Evolutionary conservation across 2,329 filamentous ascomycete genomes (phyloP), one percentile per base, ranked within the genome.

Genomic region (Aureobasidium musti): DNA sequence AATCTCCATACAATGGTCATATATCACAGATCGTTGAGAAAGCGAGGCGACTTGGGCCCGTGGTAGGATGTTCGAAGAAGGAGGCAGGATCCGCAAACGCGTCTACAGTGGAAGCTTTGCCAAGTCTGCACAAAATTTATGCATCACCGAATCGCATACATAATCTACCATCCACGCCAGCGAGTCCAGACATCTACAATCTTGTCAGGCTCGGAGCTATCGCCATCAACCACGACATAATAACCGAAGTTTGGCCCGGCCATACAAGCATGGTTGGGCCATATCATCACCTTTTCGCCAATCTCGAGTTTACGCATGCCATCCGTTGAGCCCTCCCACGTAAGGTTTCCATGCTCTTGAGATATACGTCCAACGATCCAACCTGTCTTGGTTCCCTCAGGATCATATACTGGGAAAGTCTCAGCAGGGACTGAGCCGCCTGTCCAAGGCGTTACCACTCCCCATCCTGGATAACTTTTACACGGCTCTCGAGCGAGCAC

Each of bases 251-350:
- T 85, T 0, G 87, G 87, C 0, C 89, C 88, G 1, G 90, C 85
- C 71, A 94, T 89, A 74, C 91, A 95, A 41, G 90, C 87, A 78
- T 95, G 91, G 72, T 94, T 94, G 0, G 91, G 90, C 87, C 89
- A 93, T 8, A 94, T 79, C 67, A 86, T 81, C 30, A 93, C 77
- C 72, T 86, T 86, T 73, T 91, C 84, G 0, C 91, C 90, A 37
- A 91, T 79, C 2, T 76, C 69, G 67, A 91, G 73, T 54, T 78
- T 73, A 45, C 77, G 75, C 56, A 83, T 77, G n/a, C 80, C 75
- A 13, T 80, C 75, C 33, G 70, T 70, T 1, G 74, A 65, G 0
- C 81, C 82, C 45, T 81, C 78, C 86, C 89, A 92, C 1, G 79
- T 81, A 71, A 94, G 73, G 64, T 92, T 86, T 0, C 89, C 90